Evolutionary conservation across 768 basidiomycete genomes (phyloP), one percentile per base, ranked within the genome.

Genomic region (Lactifluus volemus): DNA sequence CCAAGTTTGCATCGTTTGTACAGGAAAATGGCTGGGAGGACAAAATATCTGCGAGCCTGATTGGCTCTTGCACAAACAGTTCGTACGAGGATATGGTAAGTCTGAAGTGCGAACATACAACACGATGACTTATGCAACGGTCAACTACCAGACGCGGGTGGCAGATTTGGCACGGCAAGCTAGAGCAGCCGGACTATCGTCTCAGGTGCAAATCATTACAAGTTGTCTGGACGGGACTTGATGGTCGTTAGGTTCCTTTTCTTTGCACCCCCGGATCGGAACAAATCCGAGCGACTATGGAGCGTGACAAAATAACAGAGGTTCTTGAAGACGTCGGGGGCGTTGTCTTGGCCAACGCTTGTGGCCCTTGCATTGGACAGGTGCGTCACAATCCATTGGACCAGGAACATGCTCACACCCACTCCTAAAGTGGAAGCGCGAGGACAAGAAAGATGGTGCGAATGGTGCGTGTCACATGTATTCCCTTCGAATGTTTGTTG

Each of bases 21-120:
- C 77, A 84, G 71, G 83, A 86, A 65, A 88, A 92, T 72, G 88
- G 88, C 11, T 98, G 95, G 92, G 93, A 92, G 72, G 91, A 94
- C 69, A 88, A 92, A 71, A 77, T 98, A 54, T 89, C 93, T 11
- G 96, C 94, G 25, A 84, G 80, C 53, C 79, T 99, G 30, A 99
- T 99, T 69, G 97, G 97, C 25, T 97, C 93, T n/a, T 99, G 97
- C 73, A 99, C 97, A 34, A 99, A 99, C 73, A 97, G 94, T 61
- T 97, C 94, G 5, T 99, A 98, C 70, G 92, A 96, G 71, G 92
- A 94, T 70, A 87, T 94, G 92, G 91, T 90, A 63, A 25, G 72
- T 58, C 8, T n/a, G 36, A 39, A 48, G 41, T 10, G 53, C 7
- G 2, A 39, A 21, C 55, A 44, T 34, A 25, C 50, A 12, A 39